Percentiles rank a stretch among this genome's conserved stretches.
These are phyloP conservation scores for Yamadazyma triangularis DNA, from an alignment of 1,139 yeast genomes.

Conservation along the genomic window DNA sequence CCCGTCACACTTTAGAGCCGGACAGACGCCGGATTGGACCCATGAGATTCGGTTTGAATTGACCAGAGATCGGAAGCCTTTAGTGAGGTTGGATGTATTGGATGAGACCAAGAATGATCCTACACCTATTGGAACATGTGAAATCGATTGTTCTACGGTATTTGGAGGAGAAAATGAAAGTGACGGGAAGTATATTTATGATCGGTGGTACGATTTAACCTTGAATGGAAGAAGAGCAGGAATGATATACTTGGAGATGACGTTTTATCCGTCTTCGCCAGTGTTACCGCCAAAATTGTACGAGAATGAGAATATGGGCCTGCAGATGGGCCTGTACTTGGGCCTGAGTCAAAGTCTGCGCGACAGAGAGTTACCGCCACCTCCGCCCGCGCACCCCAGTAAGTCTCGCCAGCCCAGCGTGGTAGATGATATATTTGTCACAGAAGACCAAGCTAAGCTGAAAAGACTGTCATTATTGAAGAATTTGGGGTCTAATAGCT, in stretches of 20 bases:
- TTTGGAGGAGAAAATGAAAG: conserved; percentile 47
- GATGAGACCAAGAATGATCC: conserved; percentile 89
- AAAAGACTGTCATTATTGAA: conserved; percentile 9
- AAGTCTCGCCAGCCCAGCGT: conserved; percentile 10
- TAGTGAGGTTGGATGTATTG: conserved; percentile 66
- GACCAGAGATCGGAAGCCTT: conserved; percentile 57
- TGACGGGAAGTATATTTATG: conserved; percentile 66
- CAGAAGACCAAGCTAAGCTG: conserved; percentile 5
- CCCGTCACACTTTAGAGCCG: conserved; percentile 72
- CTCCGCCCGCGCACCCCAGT: conserved; percentile 12
- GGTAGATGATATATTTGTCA: conserved; percentile 27
- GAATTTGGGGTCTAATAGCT: conserved; percentile 10
- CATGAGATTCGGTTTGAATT: conserved; percentile 68
- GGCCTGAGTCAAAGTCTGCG: no score
- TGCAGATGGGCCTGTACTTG: no score
- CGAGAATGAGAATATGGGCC: conserved; percentile 6
- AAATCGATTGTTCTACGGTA: conserved; percentile 72
- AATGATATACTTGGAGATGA: conserved; percentile 82
- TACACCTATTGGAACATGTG: conserved; percentile 78
- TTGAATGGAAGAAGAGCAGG: conserved; percentile 82
- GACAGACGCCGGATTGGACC: conserved; percentile 88
- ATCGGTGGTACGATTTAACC: conserved; percentile 74
- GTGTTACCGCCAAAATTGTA: conserved; percentile 39
- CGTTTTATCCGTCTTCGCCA: conserved; percentile 72
- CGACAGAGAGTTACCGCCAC: conserved; percentile 6